phyloP scores from a whole-genome alignment of 805 yeast species.

The Ogataea ganodermae region DNA sequence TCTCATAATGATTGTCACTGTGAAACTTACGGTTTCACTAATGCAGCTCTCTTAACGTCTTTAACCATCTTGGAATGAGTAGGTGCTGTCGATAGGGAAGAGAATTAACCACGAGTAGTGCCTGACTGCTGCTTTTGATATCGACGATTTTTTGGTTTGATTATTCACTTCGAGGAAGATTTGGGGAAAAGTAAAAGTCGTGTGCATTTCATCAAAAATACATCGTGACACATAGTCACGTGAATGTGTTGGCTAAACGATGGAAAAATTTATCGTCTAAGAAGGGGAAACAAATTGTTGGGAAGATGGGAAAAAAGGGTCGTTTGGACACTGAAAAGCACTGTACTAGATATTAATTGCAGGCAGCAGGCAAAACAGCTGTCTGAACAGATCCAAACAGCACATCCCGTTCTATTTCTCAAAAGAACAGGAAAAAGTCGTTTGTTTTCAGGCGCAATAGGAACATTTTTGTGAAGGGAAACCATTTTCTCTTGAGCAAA shows the following conservation, averaged over 20 bases:
- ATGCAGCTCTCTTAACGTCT: slow-evolving; percentile 34
- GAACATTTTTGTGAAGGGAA: background rate
- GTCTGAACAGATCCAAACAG: background rate
- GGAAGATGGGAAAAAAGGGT: slow-evolving; percentile 6
- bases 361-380: background rate
- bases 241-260: slow-evolving; percentile 2
- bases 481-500: background rate
- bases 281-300: slow-evolving; percentile 6
- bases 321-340: slow-evolving; percentile 1
- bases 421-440: background rate
- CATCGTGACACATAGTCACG: background rate
- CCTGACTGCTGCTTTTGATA: too few species aligned
- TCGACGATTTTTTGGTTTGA: too few species aligned
- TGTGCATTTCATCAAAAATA: too few species aligned
- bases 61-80: slow-evolving; percentile 23
- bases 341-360: background rate
- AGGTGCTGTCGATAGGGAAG: background rate
- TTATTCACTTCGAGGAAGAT: too few species aligned
- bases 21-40: slow-evolving; percentile 29
- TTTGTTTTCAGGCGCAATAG: background rate
- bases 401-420: background rate
- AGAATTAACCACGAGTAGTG: too few species aligned
- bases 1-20: background rate
- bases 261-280: slow-evolving; percentile 1
- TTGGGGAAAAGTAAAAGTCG: too few species aligned